Base-by-base conservation (phyloP, 2,329 filamentous ascomycete species). In the Ascochyta viciae-villosae region DNA sequence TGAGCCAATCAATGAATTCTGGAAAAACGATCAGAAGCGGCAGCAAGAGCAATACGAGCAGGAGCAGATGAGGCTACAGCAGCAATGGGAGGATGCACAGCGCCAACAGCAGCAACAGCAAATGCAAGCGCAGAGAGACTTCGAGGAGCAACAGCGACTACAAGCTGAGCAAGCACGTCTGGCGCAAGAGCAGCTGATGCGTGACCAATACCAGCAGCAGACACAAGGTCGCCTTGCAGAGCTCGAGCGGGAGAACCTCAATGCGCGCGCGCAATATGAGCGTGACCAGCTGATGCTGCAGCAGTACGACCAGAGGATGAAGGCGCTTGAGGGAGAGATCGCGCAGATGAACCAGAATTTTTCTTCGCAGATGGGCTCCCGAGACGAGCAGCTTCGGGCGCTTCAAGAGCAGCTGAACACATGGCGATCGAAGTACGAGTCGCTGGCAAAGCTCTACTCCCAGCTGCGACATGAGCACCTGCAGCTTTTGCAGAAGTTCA, bases 391-490 rank as follows among this genome's bases (percentile, higher is more conserved):
- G 76, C 93, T 99, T 67, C 84, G 89, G 23, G 89, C 95, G 2
- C 81, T 99, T 19, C 95, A 98, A 62, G 95, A 98, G 78, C 95
- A 98, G 78, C 90, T 98, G 63, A 97, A 97, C 76, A 97, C 93
- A 0, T 99, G 95, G 95, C 86, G 95, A 55, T 89, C 90, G 48
- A 99, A 99, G 77, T 99, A 99, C 71, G 95, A 99, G 76, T 91
- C 94, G 0, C 81, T 99, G 45, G 95, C 95, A 23, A 99, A 98
- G 80, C 84, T 99, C 13, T 99, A 99, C 78, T 97, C 94, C 7
- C 95, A 99, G 77, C 82, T 99, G 59, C 89, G 95, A 48, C 90
- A 95, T 64, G 95, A 99, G 76, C 95, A 99, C 79, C 82, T 99
- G 29, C 94, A 98, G 70, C 85, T 99, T 13, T 81, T 99, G 40